Evolutionary conservation across 1,139 yeast genomes (phyloP).

Genomic region (Debaryomyces singareniensis): DNA sequence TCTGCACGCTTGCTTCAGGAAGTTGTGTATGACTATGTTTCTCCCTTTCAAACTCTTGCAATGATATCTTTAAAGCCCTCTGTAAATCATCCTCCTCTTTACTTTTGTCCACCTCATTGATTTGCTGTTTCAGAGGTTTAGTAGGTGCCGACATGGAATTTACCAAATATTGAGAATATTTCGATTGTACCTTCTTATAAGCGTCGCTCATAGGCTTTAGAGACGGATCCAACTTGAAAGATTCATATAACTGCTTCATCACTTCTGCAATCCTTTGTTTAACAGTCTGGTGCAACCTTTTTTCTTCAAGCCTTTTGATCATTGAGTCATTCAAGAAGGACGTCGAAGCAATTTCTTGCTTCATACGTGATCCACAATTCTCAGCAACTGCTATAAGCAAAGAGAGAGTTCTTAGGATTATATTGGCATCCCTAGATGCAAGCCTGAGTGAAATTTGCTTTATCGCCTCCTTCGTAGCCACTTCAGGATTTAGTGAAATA

Average conservation of each 20-base stretch:
- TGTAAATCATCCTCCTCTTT: slow-evolving; percentile 79
- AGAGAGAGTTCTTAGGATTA: slow-evolving; percentile 66
- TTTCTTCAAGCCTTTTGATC: slow-evolving; percentile 49
- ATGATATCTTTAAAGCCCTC: slow-evolving; percentile 70
- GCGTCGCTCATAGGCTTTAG: slow-evolving; percentile 65
- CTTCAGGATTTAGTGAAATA: slow-evolving; percentile 69
- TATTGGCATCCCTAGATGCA: slow-evolving; percentile 67
- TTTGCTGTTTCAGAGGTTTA: slow-evolving; percentile 55
- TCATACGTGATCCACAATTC: slow-evolving; percentile 87
- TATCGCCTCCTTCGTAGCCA: slow-evolving; percentile 47
- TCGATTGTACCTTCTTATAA: slow-evolving; percentile 34
- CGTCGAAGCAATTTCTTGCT: slow-evolving; percentile 72
- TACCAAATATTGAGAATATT: slow-evolving; percentile 38
- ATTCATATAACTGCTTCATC: slow-evolving; percentile 56
- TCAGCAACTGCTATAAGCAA: slow-evolving; percentile 76
- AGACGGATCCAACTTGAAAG: slow-evolving; percentile 65
- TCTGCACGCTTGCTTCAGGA: slow-evolving; percentile 21
- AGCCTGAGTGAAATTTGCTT: slow-evolving; percentile 47
- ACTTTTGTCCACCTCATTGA: slow-evolving; percentile 41
- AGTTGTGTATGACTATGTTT: too few relatives aligned
- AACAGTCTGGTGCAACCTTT: slow-evolving; percentile 58
- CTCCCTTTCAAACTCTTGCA: slow-evolving; percentile 54
- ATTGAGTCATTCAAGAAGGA: slow-evolving; percentile 53
- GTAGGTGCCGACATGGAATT: slow-evolving; percentile 32
- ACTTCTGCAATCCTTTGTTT: slow-evolving; percentile 63